These are phyloP conservation scores for Plasmopara muralis DNA, from an alignment of 352 stramenopile genomes.

Conservation along the genomic window DNA sequence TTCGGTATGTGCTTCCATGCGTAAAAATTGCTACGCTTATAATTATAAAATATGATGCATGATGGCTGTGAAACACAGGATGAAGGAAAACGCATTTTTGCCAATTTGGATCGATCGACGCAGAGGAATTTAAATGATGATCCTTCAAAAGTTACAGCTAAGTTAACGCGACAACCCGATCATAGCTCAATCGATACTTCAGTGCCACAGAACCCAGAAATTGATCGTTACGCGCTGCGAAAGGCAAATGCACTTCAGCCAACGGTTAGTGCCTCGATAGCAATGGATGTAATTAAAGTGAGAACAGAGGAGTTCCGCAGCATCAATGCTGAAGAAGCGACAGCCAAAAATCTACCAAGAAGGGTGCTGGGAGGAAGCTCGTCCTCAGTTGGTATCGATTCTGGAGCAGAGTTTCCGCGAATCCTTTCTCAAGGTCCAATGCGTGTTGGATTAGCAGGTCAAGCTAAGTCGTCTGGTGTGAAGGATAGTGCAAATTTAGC, in stretches of 20 bases:
- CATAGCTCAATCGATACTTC: conserved; percentile 8
- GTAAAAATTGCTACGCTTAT: neutral
- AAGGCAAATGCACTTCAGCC: conserved; percentile 10
- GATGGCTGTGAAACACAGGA: conserved; percentile 19
- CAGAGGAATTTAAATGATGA: conserved; percentile 55
- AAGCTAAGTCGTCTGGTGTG: conserved; percentile 15
- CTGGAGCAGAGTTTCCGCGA: conserved; percentile 14
- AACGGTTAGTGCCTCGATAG: conserved; percentile 6
- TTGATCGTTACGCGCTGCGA: conserved; percentile 12
- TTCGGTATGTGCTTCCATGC: conserved; percentile 21
- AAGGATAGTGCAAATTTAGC: conserved; percentile 14
- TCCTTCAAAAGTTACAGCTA: conserved; percentile 23
- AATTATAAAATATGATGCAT: neutral
- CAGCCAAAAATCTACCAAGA: conserved; percentile 17
- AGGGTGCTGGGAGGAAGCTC: conserved; percentile 19
- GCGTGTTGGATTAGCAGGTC: conserved; percentile 31
- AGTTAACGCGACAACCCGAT: conserved; percentile 10
- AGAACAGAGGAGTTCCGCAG: conserved; percentile 8
- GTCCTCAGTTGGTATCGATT: conserved; percentile 10
- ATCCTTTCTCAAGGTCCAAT: conserved; percentile 38
- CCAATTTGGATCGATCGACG: conserved; percentile 57
- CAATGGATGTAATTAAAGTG: conserved; percentile 13
- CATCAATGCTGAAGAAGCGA: conserved; percentile 11
- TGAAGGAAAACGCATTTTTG: conserved; percentile 47
- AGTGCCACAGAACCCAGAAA: conserved; percentile 5